Conservation (phyloP, 2,329 filamentous ascomycete species). For the Teratosphaeria gauchensis region DNA sequence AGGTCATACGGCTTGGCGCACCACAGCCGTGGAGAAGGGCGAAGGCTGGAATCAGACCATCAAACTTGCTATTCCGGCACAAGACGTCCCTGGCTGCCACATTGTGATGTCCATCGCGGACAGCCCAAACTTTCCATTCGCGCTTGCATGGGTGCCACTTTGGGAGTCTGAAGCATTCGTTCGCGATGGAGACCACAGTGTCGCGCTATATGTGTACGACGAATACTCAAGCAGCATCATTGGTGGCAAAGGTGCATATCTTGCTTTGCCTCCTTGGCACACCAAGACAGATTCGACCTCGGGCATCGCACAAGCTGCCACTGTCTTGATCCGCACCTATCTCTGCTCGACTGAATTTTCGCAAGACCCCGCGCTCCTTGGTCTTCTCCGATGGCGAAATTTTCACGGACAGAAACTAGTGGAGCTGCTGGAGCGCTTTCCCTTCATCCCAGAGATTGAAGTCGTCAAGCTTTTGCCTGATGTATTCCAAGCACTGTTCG, state of each 20-base stretch:
- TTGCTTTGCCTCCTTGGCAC: conserved; percentile 72
- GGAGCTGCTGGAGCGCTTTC: conserved; percentile 66
- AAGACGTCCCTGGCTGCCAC: conserved; percentile 74
- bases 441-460: conserved; percentile 94
- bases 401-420: conserved; percentile 58
- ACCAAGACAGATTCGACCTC: conserved; percentile 59
- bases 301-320: conserved; percentile 59
- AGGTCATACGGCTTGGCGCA: conserved; percentile 77
- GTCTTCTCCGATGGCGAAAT: conserved; percentile 65
- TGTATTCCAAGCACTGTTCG: conserved; percentile 84
- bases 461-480: conserved; percentile 88
- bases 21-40: conserved; percentile 66
- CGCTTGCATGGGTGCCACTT: conserved; percentile 82
- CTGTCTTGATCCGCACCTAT: conserved; percentile 68
- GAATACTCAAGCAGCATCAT: conserved; percentile 72
- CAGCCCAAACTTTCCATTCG: conserved; percentile 78
- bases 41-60: conserved; percentile 84
- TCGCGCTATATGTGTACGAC: conserved; percentile 83
- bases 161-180: conserved; percentile 91
- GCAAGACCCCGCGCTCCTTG: conserved; percentile 77
- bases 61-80: conserved; percentile 64
- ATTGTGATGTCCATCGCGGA: conserved; percentile 85
- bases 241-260: conserved; percentile 73
- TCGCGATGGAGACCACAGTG: conserved; percentile 68
- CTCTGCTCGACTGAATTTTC: conserved; percentile 93